A percentile compares a stretch with the other conserved stretches of the same genome.
phyloP scores from a whole-genome alignment of 2,329 filamentous ascomycete species.

The Penicillium griseofulvum region DNA sequence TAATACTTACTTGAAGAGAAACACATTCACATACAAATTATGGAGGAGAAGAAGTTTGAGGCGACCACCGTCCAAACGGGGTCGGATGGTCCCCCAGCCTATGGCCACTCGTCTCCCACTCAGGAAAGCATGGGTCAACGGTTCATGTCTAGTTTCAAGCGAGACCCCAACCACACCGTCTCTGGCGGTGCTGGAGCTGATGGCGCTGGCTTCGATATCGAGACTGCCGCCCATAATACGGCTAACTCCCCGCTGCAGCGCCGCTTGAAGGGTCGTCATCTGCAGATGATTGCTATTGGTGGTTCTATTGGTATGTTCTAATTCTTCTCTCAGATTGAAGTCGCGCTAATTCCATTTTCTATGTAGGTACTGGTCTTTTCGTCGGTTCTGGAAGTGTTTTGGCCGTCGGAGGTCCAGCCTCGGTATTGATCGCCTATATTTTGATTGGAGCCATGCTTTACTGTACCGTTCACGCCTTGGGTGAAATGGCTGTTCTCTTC shows the following conservation, averaged over 20 bases:
- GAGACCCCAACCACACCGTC: conserved; percentile 43
- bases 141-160: conserved; percentile 45
- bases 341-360: conserved; percentile 13
- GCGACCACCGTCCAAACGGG: conserved; percentile 24
- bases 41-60: conserved; percentile 33
- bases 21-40: conserved; percentile 7
- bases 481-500: conserved; percentile 86
- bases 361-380: conserved; percentile 73
- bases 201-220: conserved; percentile 61
- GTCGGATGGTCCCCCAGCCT: conserved; percentile 27
- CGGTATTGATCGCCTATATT: conserved; percentile 71
- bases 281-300: conserved; percentile 98
- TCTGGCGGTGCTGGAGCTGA: conserved; percentile 46
- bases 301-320: conserved; percentile 70
- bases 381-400: conserved; percentile 76
- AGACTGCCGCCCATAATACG: conserved; percentile 60
- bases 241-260: conserved; percentile 72
- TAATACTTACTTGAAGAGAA: background rate
- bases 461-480: conserved; percentile 85
- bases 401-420: conserved; percentile 71
- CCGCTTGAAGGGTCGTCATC: conserved; percentile 75
- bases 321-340: background rate
- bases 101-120: conserved; percentile 31
- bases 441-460: conserved; percentile 86
- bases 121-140: conserved; percentile 26